phyloP scores from a whole-genome alignment of 108 stramenopile genomes.

The Thalassiosira profunda region DNA sequence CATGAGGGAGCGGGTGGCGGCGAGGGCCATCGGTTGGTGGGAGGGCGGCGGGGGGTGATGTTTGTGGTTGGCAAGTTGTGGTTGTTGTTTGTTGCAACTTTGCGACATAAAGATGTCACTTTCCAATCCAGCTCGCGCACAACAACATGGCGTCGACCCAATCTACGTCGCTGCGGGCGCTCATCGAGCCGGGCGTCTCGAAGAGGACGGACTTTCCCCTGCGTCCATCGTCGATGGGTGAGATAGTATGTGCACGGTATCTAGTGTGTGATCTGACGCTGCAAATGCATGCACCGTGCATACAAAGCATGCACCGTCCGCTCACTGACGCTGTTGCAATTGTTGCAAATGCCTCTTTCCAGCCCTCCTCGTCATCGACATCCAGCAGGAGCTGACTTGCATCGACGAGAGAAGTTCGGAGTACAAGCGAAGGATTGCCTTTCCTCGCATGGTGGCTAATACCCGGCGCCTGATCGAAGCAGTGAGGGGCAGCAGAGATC shows the following conservation, averaged over 20 bases:
- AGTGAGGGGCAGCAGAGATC: conserved; percentile 51
- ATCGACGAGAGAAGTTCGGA: conserved; percentile 24
- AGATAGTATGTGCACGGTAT: neutral
- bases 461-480: conserved; percentile 44
- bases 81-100: no score
- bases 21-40: neutral
- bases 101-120: no score
- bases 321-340: neutral
- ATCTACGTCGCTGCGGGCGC: conserved; percentile 19
- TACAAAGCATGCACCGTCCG: no score
- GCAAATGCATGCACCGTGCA: neutral
- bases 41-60: neutral
- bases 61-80: no score
- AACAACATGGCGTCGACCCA: neutral
- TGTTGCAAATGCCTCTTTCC: neutral
- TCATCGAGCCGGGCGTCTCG: conserved; percentile 51
- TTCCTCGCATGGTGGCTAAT: conserved; percentile 64
- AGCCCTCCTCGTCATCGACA: conserved; percentile 75
- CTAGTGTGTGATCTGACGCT: neutral
- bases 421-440: conserved; percentile 40
- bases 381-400: conserved; percentile 60
- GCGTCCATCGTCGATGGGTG: conserved; percentile 37
- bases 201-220: conserved; percentile 61
- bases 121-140: no score
- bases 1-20: conserved; percentile 16